These are phyloP conservation scores for Vachellia pachyceras DNA, from an alignment of 306 rosid genomes.

Conservation along the genomic window DNA sequence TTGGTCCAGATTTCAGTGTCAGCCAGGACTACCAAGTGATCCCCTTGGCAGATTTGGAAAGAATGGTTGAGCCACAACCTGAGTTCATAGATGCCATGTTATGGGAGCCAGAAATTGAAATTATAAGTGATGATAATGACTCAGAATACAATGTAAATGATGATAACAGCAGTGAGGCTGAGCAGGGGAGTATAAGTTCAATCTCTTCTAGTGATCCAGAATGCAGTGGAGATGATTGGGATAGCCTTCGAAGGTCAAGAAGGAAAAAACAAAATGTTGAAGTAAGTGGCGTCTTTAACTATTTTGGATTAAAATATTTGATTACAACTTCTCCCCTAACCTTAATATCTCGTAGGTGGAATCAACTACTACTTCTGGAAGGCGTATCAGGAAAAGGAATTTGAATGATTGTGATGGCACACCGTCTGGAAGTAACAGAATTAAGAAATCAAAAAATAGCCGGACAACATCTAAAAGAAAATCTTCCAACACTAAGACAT, in stretches of 20 bases:
- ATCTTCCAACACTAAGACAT: constrained; percentile 59
- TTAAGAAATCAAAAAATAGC: constrained; percentile 55
- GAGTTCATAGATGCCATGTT: constrained; percentile 77
- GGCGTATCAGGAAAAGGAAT: constrained; percentile 77
- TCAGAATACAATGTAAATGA: constrained; percentile 82
- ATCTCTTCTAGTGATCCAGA: constrained; percentile 69
- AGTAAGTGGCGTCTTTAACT: constrained; percentile 41
- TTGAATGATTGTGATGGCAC: constrained; percentile 63
- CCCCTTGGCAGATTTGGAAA: constrained; percentile 89
- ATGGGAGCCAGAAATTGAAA: constrained; percentile 86
- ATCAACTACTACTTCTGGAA: constrained; percentile 61
- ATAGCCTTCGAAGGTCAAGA: constrained; percentile 76
- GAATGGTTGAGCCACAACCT: constrained; percentile 73
- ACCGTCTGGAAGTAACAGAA: constrained; percentile 54
- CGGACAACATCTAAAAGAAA: constrained; percentile 56
- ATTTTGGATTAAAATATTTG: constrained; percentile 30
- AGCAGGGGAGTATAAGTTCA: constrained; percentile 56
- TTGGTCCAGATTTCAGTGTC: constrained; percentile 66
- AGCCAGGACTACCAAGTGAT: constrained; percentile 69
- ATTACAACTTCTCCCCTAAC: constrained; percentile 39
- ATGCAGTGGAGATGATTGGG: constrained; percentile 67
- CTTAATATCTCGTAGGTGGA: constrained; percentile 54
- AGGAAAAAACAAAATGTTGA: constrained; percentile 65
- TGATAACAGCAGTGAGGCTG: constrained; percentile 73
- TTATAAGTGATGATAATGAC: constrained; percentile 71